Base-by-base conservation (phyloP, 164 flowering plant species). In the Taxillus chinensis region DNA sequence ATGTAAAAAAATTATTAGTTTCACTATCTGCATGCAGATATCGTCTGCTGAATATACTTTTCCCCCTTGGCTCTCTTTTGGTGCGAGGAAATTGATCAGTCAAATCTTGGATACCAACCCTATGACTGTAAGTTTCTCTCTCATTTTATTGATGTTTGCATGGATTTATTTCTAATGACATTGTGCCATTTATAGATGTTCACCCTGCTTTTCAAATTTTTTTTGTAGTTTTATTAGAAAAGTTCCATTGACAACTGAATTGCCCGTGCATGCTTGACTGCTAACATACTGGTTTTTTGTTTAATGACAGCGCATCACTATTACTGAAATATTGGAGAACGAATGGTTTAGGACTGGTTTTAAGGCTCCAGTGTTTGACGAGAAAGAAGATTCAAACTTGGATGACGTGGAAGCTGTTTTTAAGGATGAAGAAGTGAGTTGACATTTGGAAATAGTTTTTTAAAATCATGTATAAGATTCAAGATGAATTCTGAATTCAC, bases 381-480 rank as follows among this genome's bases (percentile, higher is more conserved):
- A 93, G 74, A 83, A 84, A 70, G 78, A 79, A 48, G 80, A 87
- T 40, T 61, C 89, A 27, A 86, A 76, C 70, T 70, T 89, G 75
- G 96, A 90, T 79, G 97, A 93, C 66, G 88, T 93, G 11, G 90
- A 93, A 78, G 99, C 99, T 55, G 95, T 86, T 64, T 93, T 93
- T 61, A 78, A 82, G 70, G 96, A 85, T 64, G 84, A 90, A 41
- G 95, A 87, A 77, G 99, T 90, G 64, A 71, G 90, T 67, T 42
- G 5, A 39, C 27, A 27, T 27, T 27, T 2, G 27, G 27, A 52
- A 9, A 10, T n/a, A 3, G 56, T 11, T 46, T 53, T 27, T 4
- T 7, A 55, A 55, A 27, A 27, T 27, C 27, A 27, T 27, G 27
- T 27, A 27, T 27, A 27, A 27, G 27, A 27, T 27, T 27, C 27